These are phyloP conservation scores for Cytidiella melzeri DNA, from an alignment of 768 basidiomycete species.

Conservation along the genomic window DNA sequence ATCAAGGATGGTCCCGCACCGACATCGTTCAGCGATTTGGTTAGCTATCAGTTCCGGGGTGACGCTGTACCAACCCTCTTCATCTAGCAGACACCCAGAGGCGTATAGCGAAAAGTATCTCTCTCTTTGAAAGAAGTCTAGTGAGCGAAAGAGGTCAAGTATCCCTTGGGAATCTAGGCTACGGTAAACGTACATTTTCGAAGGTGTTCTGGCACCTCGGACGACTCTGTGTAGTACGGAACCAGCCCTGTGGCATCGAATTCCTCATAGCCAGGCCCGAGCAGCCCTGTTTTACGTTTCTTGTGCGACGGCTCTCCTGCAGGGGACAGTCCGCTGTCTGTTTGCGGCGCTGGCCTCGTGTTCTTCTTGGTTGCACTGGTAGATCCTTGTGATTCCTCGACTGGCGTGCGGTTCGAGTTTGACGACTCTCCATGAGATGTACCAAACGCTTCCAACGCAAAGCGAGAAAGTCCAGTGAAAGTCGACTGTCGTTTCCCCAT, in stretches of 20 bases:
- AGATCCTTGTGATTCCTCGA: neutral
- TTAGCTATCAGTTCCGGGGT: conserved; percentile 91
- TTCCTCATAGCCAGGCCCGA: conserved; percentile 29
- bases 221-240: conserved; percentile 54
- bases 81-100: conserved; percentile 80
- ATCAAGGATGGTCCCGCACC: conserved; percentile 79
- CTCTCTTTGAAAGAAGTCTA: conserved; percentile 80
- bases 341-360: neutral
- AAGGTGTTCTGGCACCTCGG: conserved; percentile 71
- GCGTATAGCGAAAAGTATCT: conserved; percentile 79
- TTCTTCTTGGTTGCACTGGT: neutral
- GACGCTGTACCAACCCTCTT: conserved; percentile 97
- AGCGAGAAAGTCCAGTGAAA: conserved; percentile 10
- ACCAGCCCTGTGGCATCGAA: conserved; percentile 74
- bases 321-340: neutral
- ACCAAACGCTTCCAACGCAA: conserved; percentile 6
- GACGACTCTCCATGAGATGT: neutral
- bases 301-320: conserved; percentile 26
- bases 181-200: conserved; percentile 63
- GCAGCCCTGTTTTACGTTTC: conserved; percentile 25
- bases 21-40: conserved; percentile 91
- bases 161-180: neutral
- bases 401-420: neutral
- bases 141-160: neutral
- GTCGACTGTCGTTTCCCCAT: conserved; percentile 11